Evolutionary conservation across 106 monocot genomes (phyloP), one percentile per base, ranked within the genome.

Genomic region (Acorus calamus): DNA sequence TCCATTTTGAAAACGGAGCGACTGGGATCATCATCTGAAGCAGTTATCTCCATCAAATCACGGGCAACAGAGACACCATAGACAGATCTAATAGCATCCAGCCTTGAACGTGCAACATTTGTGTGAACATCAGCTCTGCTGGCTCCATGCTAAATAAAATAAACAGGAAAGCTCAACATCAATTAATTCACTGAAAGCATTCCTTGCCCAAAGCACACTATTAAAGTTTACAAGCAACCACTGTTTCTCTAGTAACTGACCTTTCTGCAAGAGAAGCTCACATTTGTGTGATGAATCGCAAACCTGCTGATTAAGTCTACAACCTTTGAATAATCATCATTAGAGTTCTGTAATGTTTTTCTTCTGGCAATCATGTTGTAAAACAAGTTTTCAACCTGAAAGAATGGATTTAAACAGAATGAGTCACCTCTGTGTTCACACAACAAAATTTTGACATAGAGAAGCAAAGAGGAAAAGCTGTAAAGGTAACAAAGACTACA

Each of bases 311-410:
- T 83, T 59, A 92, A 63, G 67, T 98, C 98, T 11, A 92, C 79
- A 73, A 98, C 85, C 67, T 98, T 98, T 45, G 98, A 71, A 62
- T 98, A 98, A 69, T 98, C 98, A 81, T 98, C 98, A 71, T 79
- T 92, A 14, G 85, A 77, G 65, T 85, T 98, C 73, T 98, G 98
- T 61, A 98, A 79, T 43, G 83, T 81, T 79, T 98, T 98, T 59
- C 85, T 92, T 44, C 98, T 85, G 52, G 92, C 88, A 70, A 71
- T 62, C 98, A 98, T 88, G 65, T 98, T 92, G 72, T 98, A 98
- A 69, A 98, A 98, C 11, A 92, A 78, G 72, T 98, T 98, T 69
- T 92, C 98, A 14, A 92, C 88, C 98, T 98, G 52, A 13, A 73
- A 74, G 62, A 48, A 46, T 62, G 13, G 3, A 42, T 10, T 11